Evolutionary conservation across 1,284 basidiomycete genomes (phyloP), one percentile per base, ranked within the genome.

Genomic region (Ustanciosporium gigantosporum): DNA sequence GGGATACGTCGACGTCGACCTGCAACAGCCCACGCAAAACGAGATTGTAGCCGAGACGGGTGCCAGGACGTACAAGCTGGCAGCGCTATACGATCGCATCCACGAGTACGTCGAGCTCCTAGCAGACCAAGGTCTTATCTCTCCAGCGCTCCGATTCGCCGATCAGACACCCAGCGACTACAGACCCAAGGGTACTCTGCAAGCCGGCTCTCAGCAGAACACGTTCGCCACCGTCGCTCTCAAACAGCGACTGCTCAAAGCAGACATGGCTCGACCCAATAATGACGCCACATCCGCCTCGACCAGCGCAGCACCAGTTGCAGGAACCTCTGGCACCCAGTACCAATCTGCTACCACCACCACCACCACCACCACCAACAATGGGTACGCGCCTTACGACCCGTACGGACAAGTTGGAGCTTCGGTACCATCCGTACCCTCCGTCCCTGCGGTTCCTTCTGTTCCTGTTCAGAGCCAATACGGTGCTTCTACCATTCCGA

Each of bases 51-150:
- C 80, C 27, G 82, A 84, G 48, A 80, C 81, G 1, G 82, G 82
- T 5, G 83, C 82, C 5, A 84, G 87, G 72, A 82, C 84, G 0
- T 97, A 89, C 83, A 92, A 90, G 79, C 84, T 97, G 16, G 85
- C 89, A 0, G 82, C 82, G 11, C 81, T 98, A 36, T 97, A 98
- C 78, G 92, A 96, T 76, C 85, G 88, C 24, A 96, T 95, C 81
- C 87, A 89, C 74, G 94, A 97, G 80, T 98, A 98, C 73, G 91
- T 94, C 11, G 90, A 95, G 68, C 80, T 96, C 50, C 83, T 98
- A 24, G 89, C 90, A 8, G 85, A 88, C 0, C 94, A 98, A 75
- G 93, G 93, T 35, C 83, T 95, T 23, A 81, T 94, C 41, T 84
- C 87, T 60, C 86, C 92, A 47, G 94, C 92, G 0, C 84, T 88